A percentile compares a stretch with the other conserved stretches of the same genome.
Evolutionary conservation across 163 green algal genomes (phyloP).

Genomic region (Volvox carteri): DNA sequence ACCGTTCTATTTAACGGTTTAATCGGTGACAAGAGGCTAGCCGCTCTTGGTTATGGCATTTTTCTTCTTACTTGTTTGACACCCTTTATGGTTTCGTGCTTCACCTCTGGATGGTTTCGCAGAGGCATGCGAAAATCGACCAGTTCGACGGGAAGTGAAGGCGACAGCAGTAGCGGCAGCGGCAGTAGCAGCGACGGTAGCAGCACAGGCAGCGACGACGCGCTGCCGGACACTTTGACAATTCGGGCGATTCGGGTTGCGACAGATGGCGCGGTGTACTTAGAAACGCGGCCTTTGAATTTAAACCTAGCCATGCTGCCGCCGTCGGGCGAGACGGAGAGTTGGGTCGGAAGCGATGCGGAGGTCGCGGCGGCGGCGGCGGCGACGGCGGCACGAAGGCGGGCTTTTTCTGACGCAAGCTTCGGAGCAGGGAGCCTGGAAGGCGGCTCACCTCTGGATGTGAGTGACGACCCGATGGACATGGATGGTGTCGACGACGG

Average conservation of each 20-base stretch:
- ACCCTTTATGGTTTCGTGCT: too few relatives aligned
- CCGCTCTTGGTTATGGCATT: too few relatives aligned
- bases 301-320: neutral
- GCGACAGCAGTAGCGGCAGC: neutral
- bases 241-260: conserved; percentile 1
- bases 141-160: neutral
- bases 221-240: neutral
- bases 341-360: neutral
- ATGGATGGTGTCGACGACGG: neutral
- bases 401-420: too few relatives aligned
- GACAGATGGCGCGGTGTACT: conserved; percentile 12
- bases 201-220: neutral
- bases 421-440: neutral
- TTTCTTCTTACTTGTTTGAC: too few relatives aligned
- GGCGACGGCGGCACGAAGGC: neutral
- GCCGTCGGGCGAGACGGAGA: neutral
- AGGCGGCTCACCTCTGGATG: neutral
- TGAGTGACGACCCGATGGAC: neutral
- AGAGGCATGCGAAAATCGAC: too few relatives aligned
- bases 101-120: too few relatives aligned
- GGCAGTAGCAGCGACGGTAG: neutral
- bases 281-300: neutral
- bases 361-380: neutral
- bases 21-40: too few relatives aligned
- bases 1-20: too few relatives aligned